phyloP scores from a whole-genome alignment of 2,329 filamentous ascomycete genomes.

The Xylariomycetidae sp. region DNA sequence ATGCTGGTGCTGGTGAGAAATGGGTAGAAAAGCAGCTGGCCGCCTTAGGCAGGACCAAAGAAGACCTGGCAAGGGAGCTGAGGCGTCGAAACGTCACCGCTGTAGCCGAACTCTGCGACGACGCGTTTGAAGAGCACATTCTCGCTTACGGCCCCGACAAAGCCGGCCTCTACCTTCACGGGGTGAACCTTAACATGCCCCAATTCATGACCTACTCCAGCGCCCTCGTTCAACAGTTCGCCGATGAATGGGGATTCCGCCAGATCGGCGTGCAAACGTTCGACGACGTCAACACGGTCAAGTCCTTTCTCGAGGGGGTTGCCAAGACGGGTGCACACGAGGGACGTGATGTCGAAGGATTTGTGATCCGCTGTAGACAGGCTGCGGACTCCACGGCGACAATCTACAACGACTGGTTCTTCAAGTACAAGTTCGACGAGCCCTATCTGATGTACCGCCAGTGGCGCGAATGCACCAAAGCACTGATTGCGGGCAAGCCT shows the following conservation, averaged over 20 bases:
- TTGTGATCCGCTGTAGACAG: conserved; percentile 86
- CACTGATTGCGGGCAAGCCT: conserved; percentile 67
- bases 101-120: conserved; percentile 93
- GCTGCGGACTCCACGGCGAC: conserved; percentile 40
- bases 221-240: conserved; percentile 78
- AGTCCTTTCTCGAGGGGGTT: conserved; percentile 73
- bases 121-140: conserved; percentile 94
- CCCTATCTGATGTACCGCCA: conserved; percentile 98
- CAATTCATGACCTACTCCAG: conserved; percentile 85
- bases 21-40: conserved; percentile 78
- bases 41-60: conserved; percentile 68
- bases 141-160: conserved; percentile 77
- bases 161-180: conserved; percentile 90
- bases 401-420: conserved; percentile 90
- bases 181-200: conserved; percentile 92
- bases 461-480: conserved; percentile 95
- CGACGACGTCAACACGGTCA: conserved; percentile 67
- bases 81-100: conserved; percentile 82
- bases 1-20: conserved; percentile 75
- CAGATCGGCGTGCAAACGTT: conserved; percentile 78
- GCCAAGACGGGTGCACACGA: conserved; percentile 86
- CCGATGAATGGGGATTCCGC: conserved; percentile 87
- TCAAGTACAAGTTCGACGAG: conserved; percentile 99
- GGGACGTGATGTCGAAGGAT: conserved; percentile 91
- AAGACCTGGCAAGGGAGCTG: conserved; percentile 71